A percentile compares a stretch with the other conserved stretches of the same genome.
Conservation (phyloP, 2,329 filamentous ascomycete species). For the Meredithiella fracta region DNA sequence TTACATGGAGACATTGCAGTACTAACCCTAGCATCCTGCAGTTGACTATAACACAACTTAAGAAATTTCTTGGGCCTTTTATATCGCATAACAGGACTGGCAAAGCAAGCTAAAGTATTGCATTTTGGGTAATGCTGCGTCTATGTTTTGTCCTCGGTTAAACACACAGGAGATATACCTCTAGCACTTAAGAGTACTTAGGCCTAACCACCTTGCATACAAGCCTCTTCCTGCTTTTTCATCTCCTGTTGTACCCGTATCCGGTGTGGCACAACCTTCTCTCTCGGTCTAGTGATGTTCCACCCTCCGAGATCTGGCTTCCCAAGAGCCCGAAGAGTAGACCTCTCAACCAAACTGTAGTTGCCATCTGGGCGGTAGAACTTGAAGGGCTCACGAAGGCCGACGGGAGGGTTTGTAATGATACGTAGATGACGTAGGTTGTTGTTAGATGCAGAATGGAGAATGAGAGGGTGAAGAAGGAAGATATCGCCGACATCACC, state of each 20-base stretch:
- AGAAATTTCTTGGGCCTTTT: too few relatives aligned
- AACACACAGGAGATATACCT: background rate
- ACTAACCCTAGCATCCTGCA: background rate
- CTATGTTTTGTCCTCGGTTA: too few relatives aligned
- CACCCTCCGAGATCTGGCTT: slow-evolving; percentile 32
- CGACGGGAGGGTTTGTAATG: slow-evolving; percentile 26
- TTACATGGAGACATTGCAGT: background rate
- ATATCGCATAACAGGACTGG: too few relatives aligned
- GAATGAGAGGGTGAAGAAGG: slow-evolving; percentile 42
- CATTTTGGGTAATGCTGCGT: too few relatives aligned
- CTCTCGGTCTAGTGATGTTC: slow-evolving; percentile 33
- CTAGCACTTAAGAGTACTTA: background rate
- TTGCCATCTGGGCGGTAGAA: slow-evolving; percentile 27
- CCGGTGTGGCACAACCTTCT: slow-evolving; percentile 29
- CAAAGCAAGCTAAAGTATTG: too few relatives aligned
- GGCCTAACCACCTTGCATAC: slow-evolving; percentile 21
- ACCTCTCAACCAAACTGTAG: slow-evolving; percentile 40
- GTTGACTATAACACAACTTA: background rate
- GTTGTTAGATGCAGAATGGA: slow-evolving; percentile 34
- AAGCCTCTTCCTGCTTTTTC: slow-evolving; percentile 25
- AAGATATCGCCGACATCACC: slow-evolving; percentile 40
- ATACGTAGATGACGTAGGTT: slow-evolving; percentile 17
- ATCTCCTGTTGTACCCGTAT: slow-evolving; percentile 19
- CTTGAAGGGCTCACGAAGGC: slow-evolving; percentile 24
- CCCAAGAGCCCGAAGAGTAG: slow-evolving; percentile 34